A percentile compares a stretch with the other conserved stretches of the same genome.
These are phyloP conservation scores for Schoenoplectus tabernaemontani DNA, from an alignment of 202 grass and related monocot genomes.

Conservation along the genomic window DNA sequence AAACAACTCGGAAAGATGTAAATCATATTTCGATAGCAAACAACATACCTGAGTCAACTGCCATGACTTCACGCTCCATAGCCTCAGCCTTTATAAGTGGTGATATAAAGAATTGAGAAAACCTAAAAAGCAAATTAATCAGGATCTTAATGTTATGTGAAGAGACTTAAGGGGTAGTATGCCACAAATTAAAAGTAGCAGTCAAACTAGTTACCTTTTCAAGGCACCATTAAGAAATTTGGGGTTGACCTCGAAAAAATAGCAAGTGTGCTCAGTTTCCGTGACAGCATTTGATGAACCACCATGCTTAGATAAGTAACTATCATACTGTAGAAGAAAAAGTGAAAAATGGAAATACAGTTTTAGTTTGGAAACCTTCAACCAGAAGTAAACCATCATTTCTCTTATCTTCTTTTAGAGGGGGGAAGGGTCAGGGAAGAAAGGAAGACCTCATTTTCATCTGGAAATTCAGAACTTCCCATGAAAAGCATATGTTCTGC, in stretches of 20 bases:
- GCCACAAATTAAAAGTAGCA: conserved; percentile 7
- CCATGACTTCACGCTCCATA: conserved; percentile 92
- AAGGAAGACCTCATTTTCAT: conserved; percentile 76
- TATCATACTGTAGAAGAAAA: conserved; percentile 75
- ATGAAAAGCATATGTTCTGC: conserved; percentile 99
- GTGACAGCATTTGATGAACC: conserved; percentile 94
- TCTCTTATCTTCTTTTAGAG: background rate
- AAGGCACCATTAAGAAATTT: conserved; percentile 80
- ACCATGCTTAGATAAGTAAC: conserved; percentile 90
- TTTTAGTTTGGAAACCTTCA: background rate
- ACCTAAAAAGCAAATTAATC: conserved; percentile 48
- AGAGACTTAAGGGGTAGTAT: conserved; percentile 5
- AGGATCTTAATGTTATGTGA: conserved; percentile 16
- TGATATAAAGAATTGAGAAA: conserved; percentile 97
- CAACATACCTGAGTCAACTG: conserved; percentile 80
- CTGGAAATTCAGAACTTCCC: conserved; percentile 94
- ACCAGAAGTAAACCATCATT: background rate
- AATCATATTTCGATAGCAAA: conserved; percentile 16
- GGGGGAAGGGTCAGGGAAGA: background rate
- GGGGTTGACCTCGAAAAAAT: conserved; percentile 81
- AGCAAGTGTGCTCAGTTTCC: conserved; percentile 92
- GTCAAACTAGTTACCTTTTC: conserved; percentile 48
- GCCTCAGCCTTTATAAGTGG: conserved; percentile 92
- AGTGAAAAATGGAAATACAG: conserved; percentile 18
- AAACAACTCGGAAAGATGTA: background rate